phyloP scores from a whole-genome alignment of 352 stramenopile species.

The Phytophthora foliorum region DNA sequence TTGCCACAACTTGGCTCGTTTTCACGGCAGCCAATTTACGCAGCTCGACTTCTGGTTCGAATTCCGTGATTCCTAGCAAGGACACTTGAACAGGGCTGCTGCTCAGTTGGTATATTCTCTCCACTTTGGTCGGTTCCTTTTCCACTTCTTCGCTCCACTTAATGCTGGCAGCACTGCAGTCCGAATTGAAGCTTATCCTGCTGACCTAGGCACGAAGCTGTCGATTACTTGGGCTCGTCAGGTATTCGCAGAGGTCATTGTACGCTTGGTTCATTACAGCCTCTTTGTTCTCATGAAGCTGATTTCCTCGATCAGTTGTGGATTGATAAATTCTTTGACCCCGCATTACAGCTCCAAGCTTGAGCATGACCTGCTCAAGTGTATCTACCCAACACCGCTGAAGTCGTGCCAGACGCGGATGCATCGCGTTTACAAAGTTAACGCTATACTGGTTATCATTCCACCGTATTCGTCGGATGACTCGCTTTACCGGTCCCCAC shows the following conservation, averaged over 20 bases:
- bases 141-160: slow-evolving; percentile 22
- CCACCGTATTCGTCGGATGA: background rate
- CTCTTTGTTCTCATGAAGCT: background rate
- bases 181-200: background rate
- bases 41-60: slow-evolving; percentile 20
- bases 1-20: slow-evolving; percentile 3
- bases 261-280: background rate
- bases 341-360: background rate
- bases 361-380: background rate
- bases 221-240: background rate
- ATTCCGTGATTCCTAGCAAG: slow-evolving; percentile 20
- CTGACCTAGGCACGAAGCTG: slow-evolving; percentile 4
- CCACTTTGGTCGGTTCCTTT: slow-evolving; percentile 25
- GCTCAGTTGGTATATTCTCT: slow-evolving; percentile 14
- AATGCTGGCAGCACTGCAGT: slow-evolving; percentile 6
- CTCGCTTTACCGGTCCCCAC: background rate
- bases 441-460: background rate
- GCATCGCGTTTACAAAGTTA: slow-evolving; percentile 2
- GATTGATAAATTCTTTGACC: background rate
- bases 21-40: slow-evolving; percentile 23
- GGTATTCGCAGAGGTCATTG: background rate
- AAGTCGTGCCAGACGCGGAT: background rate
- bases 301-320: background rate
- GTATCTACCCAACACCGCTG: background rate
- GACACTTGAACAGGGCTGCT: background rate